Evolutionary conservation across 1,139 yeast species (phyloP).

Genomic region (Arxiozyma bovina): DNA sequence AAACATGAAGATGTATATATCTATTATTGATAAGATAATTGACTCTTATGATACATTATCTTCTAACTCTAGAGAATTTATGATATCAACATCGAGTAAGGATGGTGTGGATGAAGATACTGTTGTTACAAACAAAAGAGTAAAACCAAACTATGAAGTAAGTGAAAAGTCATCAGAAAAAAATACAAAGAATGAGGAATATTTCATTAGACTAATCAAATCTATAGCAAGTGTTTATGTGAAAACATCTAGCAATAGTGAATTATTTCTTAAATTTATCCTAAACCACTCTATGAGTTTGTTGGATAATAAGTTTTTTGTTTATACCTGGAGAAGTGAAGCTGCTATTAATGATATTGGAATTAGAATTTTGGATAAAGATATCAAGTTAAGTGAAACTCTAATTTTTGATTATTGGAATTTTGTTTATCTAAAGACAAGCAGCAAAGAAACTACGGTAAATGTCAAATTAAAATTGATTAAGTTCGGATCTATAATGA

Average conservation of each 20-base stretch:
- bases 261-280: constrained; percentile 17
- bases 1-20: constrained; percentile 1
- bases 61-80: constrained; percentile 21
- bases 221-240: constrained; percentile 23
- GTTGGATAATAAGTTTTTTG: constrained; percentile 32
- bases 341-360: constrained; percentile 38
- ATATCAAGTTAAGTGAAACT: constrained; percentile 6
- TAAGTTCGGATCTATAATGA: constrained; percentile 32
- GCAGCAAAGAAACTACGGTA: constrained; percentile 46
- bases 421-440: constrained; percentile 29
- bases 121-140: constrained; percentile 14
- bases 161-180: constrained; percentile 32
- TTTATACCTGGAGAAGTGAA: constrained; percentile 55
- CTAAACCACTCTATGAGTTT: constrained; percentile 20
- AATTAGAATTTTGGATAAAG: constrained; percentile 17
- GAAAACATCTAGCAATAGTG: constrained; percentile 10
- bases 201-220: constrained; percentile 30
- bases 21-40: constrained; percentile 20
- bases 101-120: constrained; percentile 4
- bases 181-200: constrained; percentile 36
- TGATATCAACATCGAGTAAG: constrained; percentile 8
- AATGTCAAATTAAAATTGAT: constrained; percentile 50
- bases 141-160: constrained; percentile 21
- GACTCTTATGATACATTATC: constrained; percentile 3
- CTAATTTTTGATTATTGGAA: constrained; percentile 26